Evolutionary conservation across 257 asterid genomes (phyloP).

Genomic region (Ajuga chamaepitys): DNA sequence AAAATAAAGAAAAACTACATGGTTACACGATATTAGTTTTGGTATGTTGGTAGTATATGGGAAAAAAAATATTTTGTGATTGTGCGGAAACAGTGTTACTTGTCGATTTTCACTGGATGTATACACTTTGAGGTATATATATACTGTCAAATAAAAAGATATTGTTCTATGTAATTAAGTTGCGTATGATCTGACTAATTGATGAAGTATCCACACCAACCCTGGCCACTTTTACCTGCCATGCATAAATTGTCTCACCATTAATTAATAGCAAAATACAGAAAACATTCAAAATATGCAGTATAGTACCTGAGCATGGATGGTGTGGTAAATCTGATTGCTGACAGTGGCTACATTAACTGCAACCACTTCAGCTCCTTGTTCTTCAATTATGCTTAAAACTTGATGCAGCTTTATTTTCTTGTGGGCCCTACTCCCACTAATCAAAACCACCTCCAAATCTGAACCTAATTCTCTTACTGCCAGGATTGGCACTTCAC

Average conservation of each 20-base stretch:
- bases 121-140: too few relatives aligned
- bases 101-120: too few relatives aligned
- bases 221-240: background rate
- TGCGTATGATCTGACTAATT: background rate
- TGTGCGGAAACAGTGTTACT: too few relatives aligned
- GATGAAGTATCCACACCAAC: conserved; percentile 6
- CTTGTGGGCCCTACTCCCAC: conserved; percentile 15
- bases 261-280: background rate
- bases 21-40: too few relatives aligned
- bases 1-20: too few relatives aligned
- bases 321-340: conserved; percentile 13
- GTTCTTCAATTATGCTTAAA: conserved; percentile 26
- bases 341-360: conserved; percentile 11
- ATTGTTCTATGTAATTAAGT: background rate
- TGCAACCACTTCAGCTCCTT: conserved; percentile 33
- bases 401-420: conserved; percentile 19
- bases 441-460: conserved; percentile 31
- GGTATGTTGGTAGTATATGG: too few relatives aligned
- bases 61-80: too few relatives aligned
- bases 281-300: too few relatives aligned
- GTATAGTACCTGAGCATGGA: conserved; percentile 40
- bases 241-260: background rate
- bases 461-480: conserved; percentile 26
- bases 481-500: conserved; percentile 13
- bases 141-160: too few relatives aligned